A percentile compares a stretch with the other conserved stretches of the same genome.
Conservation (phyloP, 768 basidiomycete genomes). For the Gyrodon lividus region DNA sequence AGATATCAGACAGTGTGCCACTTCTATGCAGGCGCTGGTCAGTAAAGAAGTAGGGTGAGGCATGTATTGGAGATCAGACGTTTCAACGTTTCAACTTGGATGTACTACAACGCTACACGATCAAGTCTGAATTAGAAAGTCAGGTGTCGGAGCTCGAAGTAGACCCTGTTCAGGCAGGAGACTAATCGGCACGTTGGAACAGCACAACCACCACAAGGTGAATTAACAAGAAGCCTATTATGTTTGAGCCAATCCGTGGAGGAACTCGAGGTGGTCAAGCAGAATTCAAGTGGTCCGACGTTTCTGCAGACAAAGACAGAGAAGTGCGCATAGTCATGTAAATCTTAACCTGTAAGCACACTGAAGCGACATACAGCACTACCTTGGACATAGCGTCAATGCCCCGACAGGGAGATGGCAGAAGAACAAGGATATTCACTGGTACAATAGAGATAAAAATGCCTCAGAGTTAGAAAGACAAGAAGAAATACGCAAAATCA, state of each 20-base stretch:
- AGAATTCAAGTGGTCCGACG: conserved; percentile 90
- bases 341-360: not conserved
- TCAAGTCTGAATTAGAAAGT: not conserved
- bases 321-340: conserved; percentile 51
- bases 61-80: conserved; percentile 22
- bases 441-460: conserved; percentile 75
- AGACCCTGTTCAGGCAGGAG: not conserved
- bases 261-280: conserved; percentile 92
- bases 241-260: conserved; percentile 86
- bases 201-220: not conserved
- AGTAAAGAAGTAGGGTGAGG: not conserved
- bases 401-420: conserved; percentile 97
- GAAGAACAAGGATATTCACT: conserved; percentile 95
- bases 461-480: conserved; percentile 44
- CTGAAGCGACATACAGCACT: conserved; percentile 56
- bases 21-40: not conserved
- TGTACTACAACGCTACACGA: too few relatives aligned
- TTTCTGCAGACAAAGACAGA: conserved; percentile 89
- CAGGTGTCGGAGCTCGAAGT: conserved; percentile 11
- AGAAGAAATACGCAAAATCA: conserved; percentile 80
- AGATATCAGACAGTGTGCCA: not conserved
- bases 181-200: not conserved
- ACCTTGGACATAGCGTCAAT: conserved; percentile 92
- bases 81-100: too few relatives aligned
- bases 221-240: conserved; percentile 23